Evolutionary conservation across 2,329 filamentous ascomycete species (phyloP).

Genomic region (Claviceps purpurea): DNA sequence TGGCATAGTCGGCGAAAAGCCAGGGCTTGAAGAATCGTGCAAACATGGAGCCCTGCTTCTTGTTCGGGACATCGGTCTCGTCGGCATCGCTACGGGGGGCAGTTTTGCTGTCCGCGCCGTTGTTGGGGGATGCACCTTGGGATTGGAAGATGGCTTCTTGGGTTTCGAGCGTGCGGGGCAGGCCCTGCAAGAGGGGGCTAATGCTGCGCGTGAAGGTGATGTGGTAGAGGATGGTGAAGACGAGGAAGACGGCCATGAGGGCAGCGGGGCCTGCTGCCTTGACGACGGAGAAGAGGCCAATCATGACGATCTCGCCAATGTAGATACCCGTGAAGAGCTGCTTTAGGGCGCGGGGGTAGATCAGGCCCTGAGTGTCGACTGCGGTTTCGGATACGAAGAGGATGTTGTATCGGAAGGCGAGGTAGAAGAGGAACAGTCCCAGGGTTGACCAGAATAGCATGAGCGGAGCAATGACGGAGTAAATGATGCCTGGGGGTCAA

Average conservation of each 20-base stretch:
- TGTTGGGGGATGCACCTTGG: slow-evolving; percentile 11
- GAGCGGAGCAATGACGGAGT: slow-evolving; percentile 72
- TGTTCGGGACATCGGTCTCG: slow-evolving; percentile 13
- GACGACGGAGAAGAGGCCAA: slow-evolving; percentile 67
- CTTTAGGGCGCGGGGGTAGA: slow-evolving; percentile 79
- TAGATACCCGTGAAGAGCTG: slow-evolving; percentile 76
- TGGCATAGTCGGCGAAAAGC: slow-evolving; percentile 56
- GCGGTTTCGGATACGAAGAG: slow-evolving; percentile 67
- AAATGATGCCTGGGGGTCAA: slow-evolving; percentile 44
- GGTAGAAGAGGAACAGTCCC: slow-evolving; percentile 66
- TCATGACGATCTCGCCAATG: slow-evolving; percentile 62
- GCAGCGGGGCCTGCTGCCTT: slow-evolving; percentile 54
- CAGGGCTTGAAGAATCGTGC: slow-evolving; percentile 61
- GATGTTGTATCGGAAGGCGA: slow-evolving; percentile 77
- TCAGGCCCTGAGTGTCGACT: slow-evolving; percentile 78
- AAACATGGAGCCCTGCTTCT: slow-evolving; percentile 41
- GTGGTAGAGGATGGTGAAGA: slow-evolving; percentile 69
- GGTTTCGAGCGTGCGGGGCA: slow-evolving; percentile 49
- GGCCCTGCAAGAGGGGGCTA: slow-evolving; percentile 55
- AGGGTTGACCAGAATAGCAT: slow-evolving; percentile 69
- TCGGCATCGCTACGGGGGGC: slow-evolving; percentile 4
- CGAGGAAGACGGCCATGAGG: slow-evolving; percentile 60
- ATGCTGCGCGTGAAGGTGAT: slow-evolving; percentile 57
- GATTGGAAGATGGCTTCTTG: slow-evolving; percentile 26
- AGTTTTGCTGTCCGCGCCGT: slow-evolving; percentile 7